Base-by-base conservation (phyloP, 2,329 filamentous ascomycete genomes). In the Periglandula ipomoeae region DNA sequence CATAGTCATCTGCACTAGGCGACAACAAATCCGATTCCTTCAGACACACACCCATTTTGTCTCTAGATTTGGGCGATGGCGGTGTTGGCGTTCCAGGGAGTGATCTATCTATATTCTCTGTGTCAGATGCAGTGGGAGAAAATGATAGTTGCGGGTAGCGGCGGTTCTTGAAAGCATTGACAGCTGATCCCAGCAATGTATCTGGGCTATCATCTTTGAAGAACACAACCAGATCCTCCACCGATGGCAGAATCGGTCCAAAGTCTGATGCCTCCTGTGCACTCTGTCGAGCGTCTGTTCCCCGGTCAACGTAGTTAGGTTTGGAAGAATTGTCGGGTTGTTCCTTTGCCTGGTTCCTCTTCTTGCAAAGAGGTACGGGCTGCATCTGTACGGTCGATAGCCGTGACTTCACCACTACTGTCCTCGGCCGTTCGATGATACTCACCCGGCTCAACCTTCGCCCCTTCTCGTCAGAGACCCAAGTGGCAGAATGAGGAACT, bases 161-260 rank as follows among this genome's bases (percentile, higher is more conserved):
- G 1, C 60, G 59, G 13, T 52, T 46, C 48, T 55, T 60, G 48
- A 79, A 75, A 2, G 71, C 69, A 24, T 65, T 61, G 27, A 81
- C 64, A 15, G 75, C 67, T 1, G 66, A 66, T 20, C 74, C 70
- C 1, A 82, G 60, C 0, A 73, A 57, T 2, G 59, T 51, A 50
- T 76, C 68, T 0, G 60, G 58, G 1, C 62, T 59, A 2, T 70
- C 70, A 8, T 71, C 68, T 13, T 70, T 73, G 48, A 83, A 71
- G 41, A 76, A 68, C 22, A 84, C 66, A 2, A 82, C 68, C 1
- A 82, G 58, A 52, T 84, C 75, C 56, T 84, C 81, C 0, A 68
- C 56, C 38, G 79, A 61, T 0, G 75, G 71, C 20, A 84, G 65
- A 0, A 79, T 68, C 1, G 74, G 65, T 30, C 69, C 63, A 35